A percentile compares a stretch with the other conserved stretches of the same genome.
Evolutionary conservation across 495 filamentous ascomycete species (phyloP).

Genomic region (Immersiella caudata): DNA sequence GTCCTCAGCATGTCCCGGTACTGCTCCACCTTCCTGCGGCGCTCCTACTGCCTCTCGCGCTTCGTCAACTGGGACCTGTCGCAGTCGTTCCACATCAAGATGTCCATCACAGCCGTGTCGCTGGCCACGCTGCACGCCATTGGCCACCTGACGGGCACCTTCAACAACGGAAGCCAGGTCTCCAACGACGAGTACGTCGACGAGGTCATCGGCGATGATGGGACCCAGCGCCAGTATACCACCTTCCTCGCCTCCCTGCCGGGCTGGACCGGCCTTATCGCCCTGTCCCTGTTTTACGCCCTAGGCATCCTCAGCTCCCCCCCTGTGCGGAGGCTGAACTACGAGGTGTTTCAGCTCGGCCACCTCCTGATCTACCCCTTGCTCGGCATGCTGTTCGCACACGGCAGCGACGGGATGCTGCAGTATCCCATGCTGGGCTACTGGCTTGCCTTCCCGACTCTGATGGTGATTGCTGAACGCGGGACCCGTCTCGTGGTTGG

Average conservation of each 20-base stretch:
- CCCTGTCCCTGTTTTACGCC: conserved; percentile 37
- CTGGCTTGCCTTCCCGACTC: conserved; percentile 42
- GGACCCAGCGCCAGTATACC: conserved; percentile 28
- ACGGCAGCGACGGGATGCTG: conserved; percentile 38
- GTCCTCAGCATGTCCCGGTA: conserved; percentile 44
- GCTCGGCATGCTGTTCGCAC: conserved; percentile 38
- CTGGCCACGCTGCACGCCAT: conserved; percentile 44
- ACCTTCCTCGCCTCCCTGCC: conserved; percentile 32
- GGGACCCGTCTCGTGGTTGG: conserved; percentile 29
- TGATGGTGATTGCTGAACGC: conserved; percentile 39
- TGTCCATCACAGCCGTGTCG: conserved; percentile 34
- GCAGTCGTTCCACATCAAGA: conserved; percentile 44
- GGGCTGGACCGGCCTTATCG: conserved; percentile 39
- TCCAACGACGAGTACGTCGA: conserved; percentile 29
- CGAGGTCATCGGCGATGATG: conserved; percentile 26
- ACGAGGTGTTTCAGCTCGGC: conserved; percentile 44
- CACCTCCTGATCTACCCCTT: conserved; percentile 47
- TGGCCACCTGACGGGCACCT: conserved; percentile 40
- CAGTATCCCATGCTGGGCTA: conserved; percentile 47
- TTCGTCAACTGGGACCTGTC: conserved; percentile 47
- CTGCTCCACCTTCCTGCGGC: conserved; percentile 37
- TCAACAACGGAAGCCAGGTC: conserved; percentile 35
- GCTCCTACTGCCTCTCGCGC: conserved; percentile 36
- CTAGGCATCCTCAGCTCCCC: conserved; percentile 38
- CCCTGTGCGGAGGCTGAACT: conserved; percentile 35